These are phyloP conservation scores for Climacium dendroides DNA, from an alignment of 225 moss, liverwort and hornwort species.

Conservation along the genomic window DNA sequence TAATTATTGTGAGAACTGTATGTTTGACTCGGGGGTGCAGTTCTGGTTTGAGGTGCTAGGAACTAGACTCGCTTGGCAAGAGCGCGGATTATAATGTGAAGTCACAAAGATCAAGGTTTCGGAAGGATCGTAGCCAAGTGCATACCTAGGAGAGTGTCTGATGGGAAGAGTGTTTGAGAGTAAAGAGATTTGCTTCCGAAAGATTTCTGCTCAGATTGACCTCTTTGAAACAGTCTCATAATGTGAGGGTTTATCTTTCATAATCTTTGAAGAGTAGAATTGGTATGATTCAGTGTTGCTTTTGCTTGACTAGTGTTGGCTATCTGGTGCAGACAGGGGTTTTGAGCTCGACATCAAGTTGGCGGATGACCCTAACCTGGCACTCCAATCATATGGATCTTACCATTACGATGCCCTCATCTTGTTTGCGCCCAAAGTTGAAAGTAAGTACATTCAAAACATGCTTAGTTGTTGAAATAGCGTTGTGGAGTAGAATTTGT, in stretches of 20 bases:
- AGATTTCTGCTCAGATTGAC: neutral
- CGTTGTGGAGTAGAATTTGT: neutral
- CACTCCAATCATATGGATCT: slow-evolving; percentile 70
- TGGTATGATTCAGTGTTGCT: neutral
- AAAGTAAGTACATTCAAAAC: slow-evolving; percentile 24
- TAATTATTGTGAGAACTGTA: neutral
- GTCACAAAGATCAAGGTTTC: neutral
- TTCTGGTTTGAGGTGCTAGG: neutral
- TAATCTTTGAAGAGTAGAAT: neutral
- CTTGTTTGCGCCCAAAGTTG: slow-evolving; percentile 82
- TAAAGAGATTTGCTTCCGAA: neutral
- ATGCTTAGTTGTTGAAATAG: neutral
- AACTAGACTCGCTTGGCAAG: neutral
- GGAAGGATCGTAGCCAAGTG: neutral
- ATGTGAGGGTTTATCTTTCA: neutral
- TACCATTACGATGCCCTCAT: slow-evolving; percentile 88
- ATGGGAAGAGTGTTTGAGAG: neutral
- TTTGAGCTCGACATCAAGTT: slow-evolving; percentile 82
- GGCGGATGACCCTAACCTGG: slow-evolving; percentile 64
- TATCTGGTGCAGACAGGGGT: slow-evolving; percentile 41
- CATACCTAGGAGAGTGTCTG: neutral
- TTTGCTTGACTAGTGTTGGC: neutral
- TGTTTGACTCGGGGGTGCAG: neutral
- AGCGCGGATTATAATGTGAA: neutral
- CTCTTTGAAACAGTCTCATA: neutral